Conservation (phyloP, 495 filamentous ascomycete species). For the Articulospora tetracladia region DNA sequence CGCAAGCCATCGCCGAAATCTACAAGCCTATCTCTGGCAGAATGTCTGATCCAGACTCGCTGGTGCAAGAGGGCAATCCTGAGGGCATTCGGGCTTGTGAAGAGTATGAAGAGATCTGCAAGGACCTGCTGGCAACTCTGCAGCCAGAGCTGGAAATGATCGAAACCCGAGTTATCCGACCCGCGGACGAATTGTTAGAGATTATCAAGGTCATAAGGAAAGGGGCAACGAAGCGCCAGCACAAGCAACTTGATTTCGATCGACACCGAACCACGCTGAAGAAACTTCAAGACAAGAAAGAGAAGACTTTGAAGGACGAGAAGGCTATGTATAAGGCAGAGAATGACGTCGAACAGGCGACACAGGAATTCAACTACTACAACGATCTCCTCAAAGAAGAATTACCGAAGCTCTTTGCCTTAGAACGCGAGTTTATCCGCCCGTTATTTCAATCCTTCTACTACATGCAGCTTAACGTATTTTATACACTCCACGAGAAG, state of each 20-base stretch:
- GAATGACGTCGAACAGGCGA: slow-evolving; percentile 84
- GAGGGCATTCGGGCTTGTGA: slow-evolving; percentile 94
- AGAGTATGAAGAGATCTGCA: slow-evolving; percentile 90
- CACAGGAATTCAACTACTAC: slow-evolving; percentile 94
- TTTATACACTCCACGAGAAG: slow-evolving; percentile 96
- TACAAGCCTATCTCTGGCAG: slow-evolving; percentile 98
- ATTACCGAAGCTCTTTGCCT: slow-evolving; percentile 82
- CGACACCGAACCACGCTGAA: slow-evolving; percentile 77
- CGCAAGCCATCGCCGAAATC: slow-evolving; percentile 88
- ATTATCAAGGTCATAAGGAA: slow-evolving; percentile 96
- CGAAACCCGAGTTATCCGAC: slow-evolving; percentile 82
- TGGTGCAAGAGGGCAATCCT: slow-evolving; percentile 77
- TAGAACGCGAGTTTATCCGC: slow-evolving; percentile 96
- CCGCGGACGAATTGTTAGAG: slow-evolving; percentile 91
- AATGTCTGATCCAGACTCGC: slow-evolving; percentile 86
- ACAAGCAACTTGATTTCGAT: slow-evolving; percentile 97
- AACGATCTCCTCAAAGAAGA: slow-evolving; percentile 96
- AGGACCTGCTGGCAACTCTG: slow-evolving; percentile 83
- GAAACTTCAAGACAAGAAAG: slow-evolving; percentile 97
- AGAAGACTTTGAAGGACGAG: slow-evolving; percentile 93
- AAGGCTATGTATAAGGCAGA: slow-evolving; percentile 96
- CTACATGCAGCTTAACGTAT: slow-evolving; percentile 99
- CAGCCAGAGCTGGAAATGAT: slow-evolving; percentile 97
- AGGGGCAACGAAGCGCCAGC: slow-evolving; percentile 81
- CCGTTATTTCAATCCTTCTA: slow-evolving; percentile 99